Evolutionary conservation across 306 rosid genomes (phyloP).

Genomic region (Astragalus glycyphyllos): DNA sequence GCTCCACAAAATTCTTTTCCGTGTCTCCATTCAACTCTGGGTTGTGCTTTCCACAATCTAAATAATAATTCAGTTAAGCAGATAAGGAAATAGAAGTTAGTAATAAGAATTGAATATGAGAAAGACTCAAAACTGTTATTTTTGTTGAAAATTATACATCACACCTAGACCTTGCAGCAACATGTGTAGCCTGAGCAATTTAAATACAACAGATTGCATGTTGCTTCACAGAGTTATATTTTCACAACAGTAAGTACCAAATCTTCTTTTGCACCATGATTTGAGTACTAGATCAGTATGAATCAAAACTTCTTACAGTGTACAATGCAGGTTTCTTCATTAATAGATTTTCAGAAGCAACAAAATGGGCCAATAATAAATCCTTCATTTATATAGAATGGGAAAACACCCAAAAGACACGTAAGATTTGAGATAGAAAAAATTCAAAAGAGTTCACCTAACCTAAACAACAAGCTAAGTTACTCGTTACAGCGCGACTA

Average conservation of each 20-base stretch:
- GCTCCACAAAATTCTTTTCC: slow-evolving; percentile 71
- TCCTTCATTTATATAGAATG: not conserved
- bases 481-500: not conserved
- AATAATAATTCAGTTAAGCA: slow-evolving; percentile 33
- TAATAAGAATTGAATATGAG: slow-evolving; percentile 2
- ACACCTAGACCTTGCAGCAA: not conserved
- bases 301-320: not conserved
- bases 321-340: not conserved
- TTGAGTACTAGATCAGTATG: not conserved
- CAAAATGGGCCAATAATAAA: not conserved
- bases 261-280: not conserved
- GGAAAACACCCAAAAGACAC: slow-evolving; percentile 9
- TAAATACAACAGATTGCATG: not conserved
- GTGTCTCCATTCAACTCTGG: slow-evolving; percentile 77
- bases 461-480: not conserved
- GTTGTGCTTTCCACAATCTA: slow-evolving; percentile 85
- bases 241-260: not conserved
- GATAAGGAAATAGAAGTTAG: slow-evolving; percentile 28
- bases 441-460: not conserved
- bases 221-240: not conserved
- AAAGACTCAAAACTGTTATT: not conserved
- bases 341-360: not conserved
- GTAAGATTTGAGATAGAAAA: not conserved
- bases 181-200: slow-evolving; percentile 8
- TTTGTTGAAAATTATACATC: not conserved